A percentile compares a stretch with the other conserved stretches of the same genome.
Conservation (phyloP, 2,329 filamentous ascomycete genomes). For the Xylariaceae sp. region DNA sequence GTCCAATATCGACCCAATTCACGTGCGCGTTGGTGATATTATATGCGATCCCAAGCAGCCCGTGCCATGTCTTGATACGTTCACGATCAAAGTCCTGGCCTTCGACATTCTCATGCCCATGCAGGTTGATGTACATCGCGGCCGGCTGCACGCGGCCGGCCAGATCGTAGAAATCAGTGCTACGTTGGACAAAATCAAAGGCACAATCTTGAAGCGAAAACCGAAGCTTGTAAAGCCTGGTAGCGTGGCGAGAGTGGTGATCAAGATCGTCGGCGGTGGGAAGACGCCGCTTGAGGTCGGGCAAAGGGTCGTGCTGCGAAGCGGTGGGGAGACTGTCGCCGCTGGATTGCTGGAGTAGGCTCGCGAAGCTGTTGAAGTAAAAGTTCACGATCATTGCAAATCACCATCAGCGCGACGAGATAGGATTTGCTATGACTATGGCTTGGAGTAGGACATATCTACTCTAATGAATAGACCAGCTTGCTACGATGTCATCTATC, state of each 20-base stretch:
- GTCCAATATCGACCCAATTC: constrained; percentile 75
- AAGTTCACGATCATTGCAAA: too few relatives aligned
- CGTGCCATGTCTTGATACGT: constrained; percentile 65
- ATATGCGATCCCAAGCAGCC: constrained; percentile 68
- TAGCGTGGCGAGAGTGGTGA: constrained; percentile 68
- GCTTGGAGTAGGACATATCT: too few relatives aligned
- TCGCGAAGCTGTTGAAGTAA: not conserved
- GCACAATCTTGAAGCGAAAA: constrained; percentile 73
- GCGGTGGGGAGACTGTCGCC: constrained; percentile 78
- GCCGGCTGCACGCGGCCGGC: constrained; percentile 74
- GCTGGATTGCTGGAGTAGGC: constrained; percentile 75
- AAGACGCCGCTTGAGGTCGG: constrained; percentile 77
- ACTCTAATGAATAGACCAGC: too few relatives aligned
- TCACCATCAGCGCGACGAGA: too few relatives aligned
- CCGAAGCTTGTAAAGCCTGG: constrained; percentile 80
- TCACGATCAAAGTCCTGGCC: constrained; percentile 80
- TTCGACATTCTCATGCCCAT: constrained; percentile 89
- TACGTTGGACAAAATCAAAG: constrained; percentile 73
- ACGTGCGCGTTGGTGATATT: constrained; percentile 81
- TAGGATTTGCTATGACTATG: too few relatives aligned
- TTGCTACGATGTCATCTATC: too few relatives aligned
- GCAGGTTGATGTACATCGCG: constrained; percentile 83
- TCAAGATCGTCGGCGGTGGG: constrained; percentile 65
- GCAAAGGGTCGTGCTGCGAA: constrained; percentile 74
- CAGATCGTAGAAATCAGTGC: constrained; percentile 68